phyloP scores from a whole-genome alignment of 1,139 yeast species.

The Citeromyces siamensis region DNA sequence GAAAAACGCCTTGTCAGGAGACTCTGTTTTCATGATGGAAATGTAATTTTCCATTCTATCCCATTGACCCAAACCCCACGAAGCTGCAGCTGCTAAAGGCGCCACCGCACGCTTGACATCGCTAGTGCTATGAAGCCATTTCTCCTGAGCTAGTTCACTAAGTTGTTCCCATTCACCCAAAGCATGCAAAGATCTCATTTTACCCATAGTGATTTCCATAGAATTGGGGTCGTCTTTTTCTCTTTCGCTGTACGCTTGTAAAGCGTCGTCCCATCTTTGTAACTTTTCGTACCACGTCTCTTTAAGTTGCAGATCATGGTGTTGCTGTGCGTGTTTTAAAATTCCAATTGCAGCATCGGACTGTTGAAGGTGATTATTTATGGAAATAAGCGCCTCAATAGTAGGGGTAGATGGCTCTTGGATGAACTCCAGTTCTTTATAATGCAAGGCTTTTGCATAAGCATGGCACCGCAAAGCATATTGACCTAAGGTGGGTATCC shows the following conservation, averaged over 20 bases:
- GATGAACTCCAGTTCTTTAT: slow-evolving; percentile 88
- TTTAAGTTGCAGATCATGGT: slow-evolving; percentile 82
- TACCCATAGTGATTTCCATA: slow-evolving; percentile 87
- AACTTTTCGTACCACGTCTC: slow-evolving; percentile 97
- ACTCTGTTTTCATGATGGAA: slow-evolving; percentile 77
- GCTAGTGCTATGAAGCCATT: slow-evolving; percentile 66
- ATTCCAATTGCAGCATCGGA: slow-evolving; percentile 98
- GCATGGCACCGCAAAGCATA: slow-evolving; percentile 96
- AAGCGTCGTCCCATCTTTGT: slow-evolving; percentile 97
- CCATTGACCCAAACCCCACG: slow-evolving; percentile 99
- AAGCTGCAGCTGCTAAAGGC: slow-evolving; percentile 96
- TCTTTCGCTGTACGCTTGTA: slow-evolving; percentile 74
- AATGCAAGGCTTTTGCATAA: slow-evolving; percentile 93
- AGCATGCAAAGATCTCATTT: slow-evolving; percentile 96
- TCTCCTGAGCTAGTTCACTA: slow-evolving; percentile 73
- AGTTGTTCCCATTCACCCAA: slow-evolving; percentile 96
- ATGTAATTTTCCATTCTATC: slow-evolving; percentile 90
- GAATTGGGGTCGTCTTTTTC: slow-evolving; percentile 43
- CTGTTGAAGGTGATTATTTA: slow-evolving; percentile 90
- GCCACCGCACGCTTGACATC: slow-evolving; percentile 83
- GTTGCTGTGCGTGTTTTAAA: slow-evolving; percentile 87
- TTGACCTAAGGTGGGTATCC: slow-evolving; percentile 78
- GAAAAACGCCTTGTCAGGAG: slow-evolving; percentile 92
- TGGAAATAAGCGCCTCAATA: slow-evolving; percentile 82
- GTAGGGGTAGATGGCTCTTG: slow-evolving; percentile 90